Conservation (phyloP, 352 stramenopile species). For the Globisporangium nodosum region DNA sequence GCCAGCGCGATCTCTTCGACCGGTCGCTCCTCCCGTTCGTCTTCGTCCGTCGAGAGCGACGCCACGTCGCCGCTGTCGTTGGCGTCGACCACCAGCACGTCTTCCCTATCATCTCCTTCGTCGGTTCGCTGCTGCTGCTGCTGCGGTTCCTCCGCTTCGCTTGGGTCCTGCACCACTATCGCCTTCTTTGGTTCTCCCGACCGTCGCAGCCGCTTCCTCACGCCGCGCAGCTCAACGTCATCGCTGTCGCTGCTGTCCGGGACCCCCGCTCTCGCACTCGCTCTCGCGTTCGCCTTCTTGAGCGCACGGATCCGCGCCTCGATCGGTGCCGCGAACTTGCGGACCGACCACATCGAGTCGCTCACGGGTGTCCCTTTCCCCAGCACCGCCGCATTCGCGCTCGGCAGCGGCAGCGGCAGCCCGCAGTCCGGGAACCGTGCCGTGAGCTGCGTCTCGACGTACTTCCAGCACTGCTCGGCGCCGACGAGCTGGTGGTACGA, state of each 20-base stretch:
- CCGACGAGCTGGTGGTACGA: slow-evolving; percentile 21
- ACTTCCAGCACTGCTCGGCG: slow-evolving; percentile 24
- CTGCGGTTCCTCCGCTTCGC: too few relatives aligned
- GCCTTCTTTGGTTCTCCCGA: too few relatives aligned
- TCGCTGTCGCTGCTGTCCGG: neutral
- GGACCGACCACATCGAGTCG: neutral
- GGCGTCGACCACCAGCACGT: too few relatives aligned
- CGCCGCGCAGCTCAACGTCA: too few relatives aligned
- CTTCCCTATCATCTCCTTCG: too few relatives aligned
- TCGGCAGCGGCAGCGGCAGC: slow-evolving; percentile 2
- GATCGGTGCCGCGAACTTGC: neutral
- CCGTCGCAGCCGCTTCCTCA: too few relatives aligned
- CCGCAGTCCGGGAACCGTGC: slow-evolving; percentile 44
- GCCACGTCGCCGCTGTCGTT: neutral
- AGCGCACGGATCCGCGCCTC: neutral
- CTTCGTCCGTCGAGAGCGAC: neutral
- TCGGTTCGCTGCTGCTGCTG: neutral
- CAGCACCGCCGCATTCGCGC: neutral
- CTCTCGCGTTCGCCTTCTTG: neutral
- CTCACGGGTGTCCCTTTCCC: neutral
- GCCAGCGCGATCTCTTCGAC: neutral
- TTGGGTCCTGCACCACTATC: too few relatives aligned
- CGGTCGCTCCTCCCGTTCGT: neutral
- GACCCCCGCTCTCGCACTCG: neutral
- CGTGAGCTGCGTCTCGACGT: slow-evolving; percentile 25